A percentile compares a stretch with the other conserved stretches of the same genome.
Conservation (phyloP, 345 rosid genomes). For the Heritiera littoralis region DNA sequence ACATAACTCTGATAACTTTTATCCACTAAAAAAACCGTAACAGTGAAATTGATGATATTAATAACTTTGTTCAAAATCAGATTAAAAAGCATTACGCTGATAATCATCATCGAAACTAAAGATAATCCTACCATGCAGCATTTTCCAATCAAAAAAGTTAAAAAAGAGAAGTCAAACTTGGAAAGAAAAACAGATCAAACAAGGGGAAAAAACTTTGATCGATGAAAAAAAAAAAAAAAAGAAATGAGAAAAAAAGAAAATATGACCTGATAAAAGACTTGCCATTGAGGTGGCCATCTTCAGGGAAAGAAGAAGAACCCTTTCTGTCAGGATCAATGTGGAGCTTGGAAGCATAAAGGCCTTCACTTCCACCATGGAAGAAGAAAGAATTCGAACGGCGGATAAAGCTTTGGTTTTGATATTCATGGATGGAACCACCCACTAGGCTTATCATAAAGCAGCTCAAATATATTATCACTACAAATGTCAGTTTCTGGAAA, state of each 20-base stretch:
- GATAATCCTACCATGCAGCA: neutral
- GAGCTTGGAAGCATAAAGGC: conserved; percentile 47
- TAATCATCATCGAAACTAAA: neutral
- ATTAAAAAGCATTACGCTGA: neutral
- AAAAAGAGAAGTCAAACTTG: neutral
- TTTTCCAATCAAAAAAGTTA: neutral
- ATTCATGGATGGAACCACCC: conserved; percentile 48
- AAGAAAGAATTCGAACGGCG: conserved; percentile 54
- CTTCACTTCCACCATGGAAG: conserved; percentile 62
- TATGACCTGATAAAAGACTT: conserved; percentile 48
- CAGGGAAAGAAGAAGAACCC: conserved; percentile 9
- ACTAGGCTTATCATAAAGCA: conserved; percentile 28
- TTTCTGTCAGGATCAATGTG: conserved; percentile 11
- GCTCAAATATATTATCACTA: conserved; percentile 9
- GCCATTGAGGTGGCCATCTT: conserved; percentile 39
- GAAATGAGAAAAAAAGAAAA: neutral
- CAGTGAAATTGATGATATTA: neutral
- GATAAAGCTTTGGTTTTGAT: conserved; percentile 37
- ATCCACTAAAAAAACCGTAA: neutral
- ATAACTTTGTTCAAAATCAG: neutral
- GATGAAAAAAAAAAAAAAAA: conserved; percentile 11
- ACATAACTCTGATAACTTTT: neutral
- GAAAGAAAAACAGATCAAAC: conserved; percentile 19
- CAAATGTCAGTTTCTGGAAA: neutral
- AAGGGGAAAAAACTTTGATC: conserved; percentile 5